Base-by-base conservation (phyloP, 805 yeast species). In the Wickerhamiella nectarea region DNA sequence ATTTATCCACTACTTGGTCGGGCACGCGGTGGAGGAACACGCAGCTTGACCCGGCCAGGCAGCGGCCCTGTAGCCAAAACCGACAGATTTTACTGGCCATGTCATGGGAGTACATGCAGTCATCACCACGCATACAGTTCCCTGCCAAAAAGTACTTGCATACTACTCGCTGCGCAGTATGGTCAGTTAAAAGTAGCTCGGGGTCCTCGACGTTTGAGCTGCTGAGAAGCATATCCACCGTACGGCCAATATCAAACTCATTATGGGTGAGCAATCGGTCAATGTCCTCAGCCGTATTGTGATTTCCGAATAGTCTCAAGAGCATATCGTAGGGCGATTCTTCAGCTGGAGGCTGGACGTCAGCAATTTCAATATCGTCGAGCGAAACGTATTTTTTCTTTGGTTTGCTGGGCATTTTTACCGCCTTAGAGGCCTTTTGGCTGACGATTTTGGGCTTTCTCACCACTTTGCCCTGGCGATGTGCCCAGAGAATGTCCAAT, bases 31-130 rank as follows among this genome's bases (percentile, higher is more conserved):
- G 74, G 38, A 63, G 52, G 48, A 68, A 70, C 29, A 53, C 51
- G 50, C 74, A 70, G 2, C 46, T 44, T 8, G 60, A 63, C 8
- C 72, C 73, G 6, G 69, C 68, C 5, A 64, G 40, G 48, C 74
- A 70, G 9, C 56, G 54, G 1, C 70, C 69, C 29, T 62, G 64
- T 6, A 70, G 53, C 74, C 74, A 70, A 51, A 64, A 70, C 22
- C 70, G 57, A 46, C 74, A 70, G 7, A 66, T 61, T 19, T 67
- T 54, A n/a, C 58, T 51, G 2, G 65, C 55, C 24, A 68, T 39
- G 45, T 70, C 72, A 51, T 70, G 74, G 41, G 68, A 59, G 45
- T 67, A 70, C 46, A 60, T 60, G 54, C 74, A 70, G 46, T 69
- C 73, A 4, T 63, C 50, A 3, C 56, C 56, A 11, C 72, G 60